Evolutionary conservation across 164 flowering plant species (phyloP), one percentile per base, ranked within the genome.

Genomic region (Chimonanthus salicifolius): DNA sequence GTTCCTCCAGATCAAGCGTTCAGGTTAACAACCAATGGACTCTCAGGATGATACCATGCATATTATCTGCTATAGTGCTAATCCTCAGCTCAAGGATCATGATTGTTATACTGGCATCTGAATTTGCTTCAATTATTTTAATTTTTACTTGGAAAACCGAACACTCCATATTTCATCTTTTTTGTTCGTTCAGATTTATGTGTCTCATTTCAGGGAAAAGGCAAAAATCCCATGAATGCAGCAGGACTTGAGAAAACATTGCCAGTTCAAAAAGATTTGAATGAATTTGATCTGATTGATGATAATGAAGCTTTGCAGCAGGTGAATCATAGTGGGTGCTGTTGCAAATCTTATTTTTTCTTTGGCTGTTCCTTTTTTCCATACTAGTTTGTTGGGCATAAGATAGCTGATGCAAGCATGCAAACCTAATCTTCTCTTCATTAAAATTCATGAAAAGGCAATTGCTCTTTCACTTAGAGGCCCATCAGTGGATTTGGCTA

Each of bases 391-490:
- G 18, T 49, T 15, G 10, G 15, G 3, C 50, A 11, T 62, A 46
- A 64, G 9, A 44, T 33, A 72, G 10, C 43, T 48, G 18, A 8
- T 4, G 20, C 74, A 49, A 48, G 7, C 15, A 20, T 77, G 3
- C 68, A n/a, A 4, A 13, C 45, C n/a, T 64, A 45, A n/a, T 4
- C 66, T 49, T 54, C 69, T 16, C 8, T 58, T 66, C 64, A 48
- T 72, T 20, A 45, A 79, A 62, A 85, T 91, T n/a, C n/a, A n/a
- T n/a, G n/a, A n/a, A n/a, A n/a, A n/a, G 98, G 98, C 98, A 8
- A 91, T 94, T 78, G 92, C 92, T 74, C 88, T 92, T 58, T 94
- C 98, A 7, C 84, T 91, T 18, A 78, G 82, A 72, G 88, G 80
- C 68, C 78, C 83, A 54, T 58, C 73, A 18, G 87, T 72, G 74